Base-by-base conservation (phyloP, 371 early-diverging fungal species). In the Mucor indicus region DNA sequence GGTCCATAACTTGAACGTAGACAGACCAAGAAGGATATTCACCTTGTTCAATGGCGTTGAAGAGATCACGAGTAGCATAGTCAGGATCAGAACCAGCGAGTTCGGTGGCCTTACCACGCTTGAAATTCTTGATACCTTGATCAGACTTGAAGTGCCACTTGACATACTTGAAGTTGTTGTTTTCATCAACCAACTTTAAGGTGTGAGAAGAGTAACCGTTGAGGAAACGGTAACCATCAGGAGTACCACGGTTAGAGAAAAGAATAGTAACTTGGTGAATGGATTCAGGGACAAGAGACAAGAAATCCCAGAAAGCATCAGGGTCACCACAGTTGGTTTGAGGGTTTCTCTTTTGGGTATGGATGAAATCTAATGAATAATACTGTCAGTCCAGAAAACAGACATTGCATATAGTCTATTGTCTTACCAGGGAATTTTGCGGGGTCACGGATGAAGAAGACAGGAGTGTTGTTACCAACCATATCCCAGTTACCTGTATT, bases 111-210 rank as follows among this genome's bases (percentile, higher is more conserved):
- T 91, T 79, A n/a, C 71, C 77, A 17, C 73, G 75, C 22, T 63
- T 68, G 32, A 89, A 62, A 72, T 81, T 85, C 75, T 87, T 83
- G 72, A 86, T 80, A 41, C 91, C 91, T 62, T 86, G 88, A 53
- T 86, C 75, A 29, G 91, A 81, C 69, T 85, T 87, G 74, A 86
- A 91, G 74, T 93, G 92, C 85, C 86, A 92, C 73, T 91, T 92
- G 77, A 89, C 89, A 42, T 84, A 86, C 48, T 72, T 72, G 67
- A 75, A 75, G 48, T 81, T 64, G 41, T 89, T 90, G 12, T 84
- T 57, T 19, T 69, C 75, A 58, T 86, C 79, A 37, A 92, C 90
- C 21, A 91, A 67, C 61, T 86, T 85, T 41, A 90, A 74, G 6
- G 91, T 79, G 67, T 91, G 91, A 32, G 85, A 83, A 33, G 81